Evolutionary conservation across 345 rosid species (phyloP), one percentile per base, ranked within the genome.

Genomic region (Pugionium cornutum): DNA sequence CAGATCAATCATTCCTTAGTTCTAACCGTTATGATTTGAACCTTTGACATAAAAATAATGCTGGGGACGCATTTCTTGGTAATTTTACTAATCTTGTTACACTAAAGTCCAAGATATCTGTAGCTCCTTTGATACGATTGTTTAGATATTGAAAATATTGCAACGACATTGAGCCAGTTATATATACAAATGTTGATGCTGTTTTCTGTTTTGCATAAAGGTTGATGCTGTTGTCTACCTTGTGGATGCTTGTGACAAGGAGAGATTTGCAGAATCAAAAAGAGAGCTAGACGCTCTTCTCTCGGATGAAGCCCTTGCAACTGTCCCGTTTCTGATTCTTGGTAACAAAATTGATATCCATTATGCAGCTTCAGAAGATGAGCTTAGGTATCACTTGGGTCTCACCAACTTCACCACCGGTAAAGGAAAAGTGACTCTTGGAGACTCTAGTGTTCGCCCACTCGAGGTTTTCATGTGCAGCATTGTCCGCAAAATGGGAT

Each of bases 381-480:
- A 83, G 77, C 64, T 86, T 66, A 82, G 91, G 32, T 78, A 73
- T 74, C 80, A 83, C 71, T 84, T 83, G 54, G 91, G 91, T 44
- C 83, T 86, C 53, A 75, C 86, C 18, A 18, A 80, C 76, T 86
- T 83, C 81, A 86, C 88, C 54, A 86, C 91, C 4, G 91, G 91
- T 58, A 86, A 86, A 72, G 91, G 91, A 1, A 83, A 79, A 69
- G 86, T 82, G 9, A 74, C 75, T 6, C 73, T 82, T 32, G 84
- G 58, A 9, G 85, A 79, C 65, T 71, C 86, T 32, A 75, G 70
- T 37, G 81, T 83, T 49, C 91, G 88, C 0, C 86, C 91, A 6
- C 83, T 86, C 5, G 89, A 86, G 73, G 88, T 86, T 8, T 86
- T 83, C 78, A 86, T 83, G 88, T 86, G 91, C 58, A 86, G 91